These are phyloP conservation scores for Lactifluus pinguis DNA, from an alignment of 768 basidiomycete species.

Conservation along the genomic window DNA sequence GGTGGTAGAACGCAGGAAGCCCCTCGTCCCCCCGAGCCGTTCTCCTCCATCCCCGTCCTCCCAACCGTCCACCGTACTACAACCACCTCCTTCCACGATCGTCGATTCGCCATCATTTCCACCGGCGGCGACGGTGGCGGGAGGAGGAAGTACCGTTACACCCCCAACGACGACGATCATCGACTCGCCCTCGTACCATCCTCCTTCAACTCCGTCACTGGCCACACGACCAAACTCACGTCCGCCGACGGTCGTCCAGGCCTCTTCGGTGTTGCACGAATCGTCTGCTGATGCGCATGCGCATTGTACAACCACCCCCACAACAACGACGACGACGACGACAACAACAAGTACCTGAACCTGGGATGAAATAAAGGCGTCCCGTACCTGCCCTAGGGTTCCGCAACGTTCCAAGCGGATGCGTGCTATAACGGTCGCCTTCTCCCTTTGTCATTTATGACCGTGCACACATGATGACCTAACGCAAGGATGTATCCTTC, in stretches of 20 bases:
- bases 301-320: no score
- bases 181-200: constrained; percentile 23
- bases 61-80: background rate
- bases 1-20: constrained; percentile 2
- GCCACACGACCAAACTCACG: background rate
- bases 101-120: constrained; percentile 23
- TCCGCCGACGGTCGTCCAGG: constrained; percentile 20
- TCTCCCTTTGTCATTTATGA: background rate
- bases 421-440: no score
- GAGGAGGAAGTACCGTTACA: background rate
- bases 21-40: background rate
- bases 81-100: background rate
- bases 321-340: no score
- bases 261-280: constrained; percentile 15
- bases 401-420: no score
- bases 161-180: background rate
- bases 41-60: background rate
- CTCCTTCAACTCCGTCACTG: background rate
- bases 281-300: background rate
- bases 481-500: no score
- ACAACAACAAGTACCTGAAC: background rate
- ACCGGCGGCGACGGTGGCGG: constrained; percentile 4
- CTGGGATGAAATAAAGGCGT: constrained; percentile 11
- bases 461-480: background rate
- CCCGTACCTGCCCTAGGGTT: constrained; percentile 20